Base-by-base conservation (phyloP, 495 filamentous ascomycete species). In the Amphirosellinia nigrospora region DNA sequence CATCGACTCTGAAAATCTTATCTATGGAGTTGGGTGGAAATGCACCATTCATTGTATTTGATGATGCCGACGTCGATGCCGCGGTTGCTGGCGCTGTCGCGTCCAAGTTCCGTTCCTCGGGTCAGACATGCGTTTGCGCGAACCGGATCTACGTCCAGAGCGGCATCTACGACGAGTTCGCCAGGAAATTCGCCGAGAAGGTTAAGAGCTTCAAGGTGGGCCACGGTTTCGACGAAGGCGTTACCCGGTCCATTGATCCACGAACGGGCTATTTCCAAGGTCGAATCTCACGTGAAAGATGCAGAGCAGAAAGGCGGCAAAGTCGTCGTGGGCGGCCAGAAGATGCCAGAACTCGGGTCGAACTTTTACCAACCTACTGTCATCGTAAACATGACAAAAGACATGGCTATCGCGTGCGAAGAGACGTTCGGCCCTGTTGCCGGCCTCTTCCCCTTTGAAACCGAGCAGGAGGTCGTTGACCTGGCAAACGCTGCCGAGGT, bases 401-500 rank as follows among this genome's bases (percentile, higher is more conserved):
- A 93, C 19, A 96, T 97, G 93, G 85, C 85, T 48, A 81, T 96
- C 62, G 89, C 92, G 26, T 80, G 79, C 1, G 94, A 97, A 77
- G 94, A 97, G 81, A 97, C 93, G 0, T 97, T 97, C 77, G 94
- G 93, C 3, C 94, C 94, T 26, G 88, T 97, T 7, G 92, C 93
- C 4, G 92, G 89, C 2, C 77, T 97, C n/a, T 94, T 94, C 81
- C 85, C 86, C 41, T 97, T 97, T 76, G 86, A 90, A 55, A 91
- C 87, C 0, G 94, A 97, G 80, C 88, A 92, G 73, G 93, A 97
- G 77, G 94, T 95, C 5, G 87, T 97, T 23, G 85, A 88, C 39
- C 79, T 96, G 58, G 93, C 93, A 8, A 96, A 97, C 79, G 77
- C 84, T 28, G 85, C 90, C 2, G 87, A 92, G 61, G 93, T 96